Base-by-base conservation (phyloP, 106 monocot species). In the Gastrodia elata region DNA sequence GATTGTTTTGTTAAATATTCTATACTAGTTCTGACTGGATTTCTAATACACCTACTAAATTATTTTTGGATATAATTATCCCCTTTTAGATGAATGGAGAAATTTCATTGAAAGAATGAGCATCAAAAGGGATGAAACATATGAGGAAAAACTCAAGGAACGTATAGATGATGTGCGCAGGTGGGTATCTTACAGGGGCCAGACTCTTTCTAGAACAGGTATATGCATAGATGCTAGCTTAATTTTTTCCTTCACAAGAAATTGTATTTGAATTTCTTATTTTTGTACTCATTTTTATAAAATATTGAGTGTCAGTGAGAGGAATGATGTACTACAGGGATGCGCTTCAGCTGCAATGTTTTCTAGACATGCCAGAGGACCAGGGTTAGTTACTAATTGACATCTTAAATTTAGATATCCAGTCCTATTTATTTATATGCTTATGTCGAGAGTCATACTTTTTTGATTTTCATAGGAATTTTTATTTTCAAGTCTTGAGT, bases 281-380 rank as follows among this genome's bases (percentile, higher is more conserved):
- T 8, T 64, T 69, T 70, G 27, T 73, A 55, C 68, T 25, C n/a
- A 14, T 46, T 6, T 8, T 48, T 32, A 71, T 30, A 5, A 71
- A 52, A 18, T 25, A 38, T 80, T n/a, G n/a, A n/a, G 69, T 80
- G 8, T 55, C 83, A 95, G 95, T 95, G 41, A 89, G 95, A 83
- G 91, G 95, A 76, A 95, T 95, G 95, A 95, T 95, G 95, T 95
- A 95, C 73, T 95, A 95, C 27, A 87, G 89, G 52, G 59, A 73
- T 48, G 95, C 91, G 27, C 80, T 95, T 80, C 77, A 89, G 52
- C 74, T 89, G 37, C 95, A 95, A 73, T 83, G 83, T 27, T 77
- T 84, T 58, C 77, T 92, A 40, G 95, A 95, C 80, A 88, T 82
- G 81, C 80, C 73, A 61, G 78, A 84, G 44, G 84, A 94, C 76